phyloP scores from a whole-genome alignment of 2,329 filamentous ascomycete species.

The Beauveria sp. region DNA sequence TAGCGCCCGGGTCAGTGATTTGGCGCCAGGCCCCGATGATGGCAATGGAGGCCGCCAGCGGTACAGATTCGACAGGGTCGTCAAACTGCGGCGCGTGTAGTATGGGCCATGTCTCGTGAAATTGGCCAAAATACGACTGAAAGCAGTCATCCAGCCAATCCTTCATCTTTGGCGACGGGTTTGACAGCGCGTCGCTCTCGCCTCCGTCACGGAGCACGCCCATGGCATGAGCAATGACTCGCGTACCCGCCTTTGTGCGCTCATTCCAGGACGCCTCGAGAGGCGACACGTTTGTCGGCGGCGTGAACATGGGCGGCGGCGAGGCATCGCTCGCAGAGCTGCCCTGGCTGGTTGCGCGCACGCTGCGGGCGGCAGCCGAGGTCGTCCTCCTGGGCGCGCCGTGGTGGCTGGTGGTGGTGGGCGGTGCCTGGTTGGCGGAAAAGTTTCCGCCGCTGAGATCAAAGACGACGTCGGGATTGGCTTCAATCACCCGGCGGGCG shows the following conservation, averaged over 20 bases:
- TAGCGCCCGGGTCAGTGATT: constrained; percentile 15
- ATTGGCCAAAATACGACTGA: constrained; percentile 29
- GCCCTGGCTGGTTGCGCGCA: not conserved
- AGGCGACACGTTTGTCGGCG: not conserved
- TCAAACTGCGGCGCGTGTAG: constrained; percentile 30
- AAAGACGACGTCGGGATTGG: constrained; percentile 3
- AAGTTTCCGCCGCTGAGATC: constrained; percentile 9
- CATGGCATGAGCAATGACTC: constrained; percentile 8
- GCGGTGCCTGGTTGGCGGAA: not conserved
- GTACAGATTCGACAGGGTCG: constrained; percentile 19
- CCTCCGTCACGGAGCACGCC: not conserved
- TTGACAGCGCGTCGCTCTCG: constrained; percentile 5
- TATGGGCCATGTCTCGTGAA: constrained; percentile 34
- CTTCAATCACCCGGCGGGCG: constrained; percentile 2
- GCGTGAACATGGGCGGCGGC: not conserved
- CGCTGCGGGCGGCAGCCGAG: not conserved
- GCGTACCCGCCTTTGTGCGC: not conserved
- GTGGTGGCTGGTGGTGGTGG: not conserved
- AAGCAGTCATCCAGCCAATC: constrained; percentile 17
- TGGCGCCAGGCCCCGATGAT: constrained; percentile 34
- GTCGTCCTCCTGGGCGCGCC: not conserved
- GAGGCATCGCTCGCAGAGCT: not conserved
- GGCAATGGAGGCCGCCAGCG: constrained; percentile 22
- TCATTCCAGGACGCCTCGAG: constrained; percentile 2
- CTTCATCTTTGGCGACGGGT: constrained; percentile 12